Conservation (phyloP, 1,139 yeast species). For the Geotrichum reessii region DNA sequence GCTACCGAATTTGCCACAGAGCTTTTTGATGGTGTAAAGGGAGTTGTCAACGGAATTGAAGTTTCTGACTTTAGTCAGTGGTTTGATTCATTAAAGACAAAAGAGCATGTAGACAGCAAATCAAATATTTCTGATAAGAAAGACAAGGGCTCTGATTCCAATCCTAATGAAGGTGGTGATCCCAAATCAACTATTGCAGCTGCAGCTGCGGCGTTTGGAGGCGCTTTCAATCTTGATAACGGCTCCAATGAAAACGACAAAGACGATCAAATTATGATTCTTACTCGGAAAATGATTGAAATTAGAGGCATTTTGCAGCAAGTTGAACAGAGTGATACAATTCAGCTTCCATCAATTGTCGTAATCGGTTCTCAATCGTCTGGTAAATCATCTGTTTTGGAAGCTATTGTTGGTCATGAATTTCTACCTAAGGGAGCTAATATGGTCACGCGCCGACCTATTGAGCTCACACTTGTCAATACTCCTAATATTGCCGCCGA, state of each 20-base stretch:
- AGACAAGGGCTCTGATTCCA: neutral
- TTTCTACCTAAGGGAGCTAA: constrained; percentile 90
- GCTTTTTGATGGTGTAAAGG: constrained; percentile 27
- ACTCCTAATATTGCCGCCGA: constrained; percentile 79
- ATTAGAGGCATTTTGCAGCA: constrained; percentile 72
- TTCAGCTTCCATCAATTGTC: constrained; percentile 88
- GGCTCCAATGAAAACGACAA: constrained; percentile 32
- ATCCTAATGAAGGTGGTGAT: constrained; percentile 27
- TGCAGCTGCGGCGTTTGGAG: constrained; percentile 35
- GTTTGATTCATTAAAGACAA: constrained; percentile 16
- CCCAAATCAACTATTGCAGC: constrained; percentile 29
- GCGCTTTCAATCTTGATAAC: constrained; percentile 35
- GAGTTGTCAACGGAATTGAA: constrained; percentile 24
- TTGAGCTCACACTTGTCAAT: constrained; percentile 84
- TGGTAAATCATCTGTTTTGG: constrained; percentile 92
- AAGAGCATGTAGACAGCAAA: constrained; percentile 13
- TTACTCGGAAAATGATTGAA: constrained; percentile 95
- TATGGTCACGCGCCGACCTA: constrained; percentile 95
- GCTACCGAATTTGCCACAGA: constrained; percentile 53
- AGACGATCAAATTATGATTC: constrained; percentile 56
- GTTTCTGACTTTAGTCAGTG: constrained; percentile 27
- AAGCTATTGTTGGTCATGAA: constrained; percentile 90
- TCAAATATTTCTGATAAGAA: constrained; percentile 4
- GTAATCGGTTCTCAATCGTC: constrained; percentile 97
- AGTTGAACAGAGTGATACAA: constrained; percentile 70